Evolutionary conservation across 208 protist genomes (phyloP).

Genomic region (Trypanosoma theileri): DNA sequence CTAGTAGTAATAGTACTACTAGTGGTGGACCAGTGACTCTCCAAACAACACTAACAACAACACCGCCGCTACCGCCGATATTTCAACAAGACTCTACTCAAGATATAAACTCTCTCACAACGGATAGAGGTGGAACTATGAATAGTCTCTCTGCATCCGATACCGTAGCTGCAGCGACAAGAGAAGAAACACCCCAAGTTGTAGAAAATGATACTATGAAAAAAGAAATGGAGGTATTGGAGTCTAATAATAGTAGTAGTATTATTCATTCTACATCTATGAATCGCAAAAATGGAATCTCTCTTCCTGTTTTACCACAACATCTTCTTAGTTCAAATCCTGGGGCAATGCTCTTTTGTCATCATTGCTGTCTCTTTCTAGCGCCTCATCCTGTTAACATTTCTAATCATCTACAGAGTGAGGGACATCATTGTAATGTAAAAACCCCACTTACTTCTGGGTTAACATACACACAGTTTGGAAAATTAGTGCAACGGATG

Average conservation of each 20-base stretch:
- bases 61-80: background rate
- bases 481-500: conserved; percentile 26
- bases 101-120: background rate
- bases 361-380: conserved; percentile 27
- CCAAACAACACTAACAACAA: no score
- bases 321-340: conserved; percentile 20
- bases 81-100: background rate
- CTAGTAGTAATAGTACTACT: no score
- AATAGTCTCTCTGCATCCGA: background rate
- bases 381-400: conserved; percentile 27
- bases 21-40: no score
- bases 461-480: conserved; percentile 25
- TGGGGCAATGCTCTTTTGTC: conserved; percentile 27
- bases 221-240: background rate
- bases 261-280: background rate
- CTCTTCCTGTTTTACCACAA: conserved; percentile 14
- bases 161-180: background rate
- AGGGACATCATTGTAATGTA: conserved; percentile 9
- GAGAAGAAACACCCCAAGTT: background rate
- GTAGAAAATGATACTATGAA: background rate
- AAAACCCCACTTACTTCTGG: background rate
- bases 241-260: background rate
- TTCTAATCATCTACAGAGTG: conserved; percentile 25
- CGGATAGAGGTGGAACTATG: background rate
- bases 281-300: conserved; percentile 5